Percentiles rank a stretch among this genome's conserved stretches.
phyloP scores from a whole-genome alignment of 768 basidiomycete species.

The Agaricus blazei region DNA sequence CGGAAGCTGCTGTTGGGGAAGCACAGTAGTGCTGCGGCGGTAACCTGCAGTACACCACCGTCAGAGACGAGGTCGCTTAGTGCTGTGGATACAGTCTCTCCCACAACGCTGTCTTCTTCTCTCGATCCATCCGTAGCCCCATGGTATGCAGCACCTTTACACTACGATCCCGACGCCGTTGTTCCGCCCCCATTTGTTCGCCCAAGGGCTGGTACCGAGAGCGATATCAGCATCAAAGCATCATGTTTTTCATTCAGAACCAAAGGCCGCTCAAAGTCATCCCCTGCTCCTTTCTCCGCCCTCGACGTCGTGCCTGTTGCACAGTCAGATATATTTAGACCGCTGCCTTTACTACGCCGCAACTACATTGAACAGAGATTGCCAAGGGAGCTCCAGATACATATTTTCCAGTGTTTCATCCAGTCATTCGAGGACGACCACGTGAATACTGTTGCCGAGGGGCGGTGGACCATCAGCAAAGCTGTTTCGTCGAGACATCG shows the following conservation, averaged over 20 bases:
- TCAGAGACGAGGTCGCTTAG: background rate
- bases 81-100: background rate
- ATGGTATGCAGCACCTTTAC: conserved; percentile 6
- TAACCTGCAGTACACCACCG: background rate
- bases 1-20: conserved; percentile 51
- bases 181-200: background rate
- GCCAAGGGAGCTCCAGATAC: conserved; percentile 66
- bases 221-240: conserved; percentile 14
- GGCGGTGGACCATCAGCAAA: conserved; percentile 55
- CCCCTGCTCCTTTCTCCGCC: conserved; percentile 55
- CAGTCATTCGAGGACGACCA: conserved; percentile 57
- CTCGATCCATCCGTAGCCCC: conserved; percentile 2
- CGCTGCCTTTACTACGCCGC: conserved; percentile 41
- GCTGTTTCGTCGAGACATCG: conserved; percentile 57
- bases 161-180: conserved; percentile 2
- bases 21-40: conserved; percentile 14
- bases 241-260: conserved; percentile 26
- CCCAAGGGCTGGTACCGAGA: background rate
- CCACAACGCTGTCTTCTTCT: background rate
- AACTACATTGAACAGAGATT: conserved; percentile 67
- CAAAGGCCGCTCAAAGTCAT: conserved; percentile 61
- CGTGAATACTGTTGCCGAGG: conserved; percentile 33
- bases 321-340: conserved; percentile 45
- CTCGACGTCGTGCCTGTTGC: conserved; percentile 53
- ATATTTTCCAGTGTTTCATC: conserved; percentile 52